Base-by-base conservation (phyloP, 768 basidiomycete species). In the Boletus sp. region DNA sequence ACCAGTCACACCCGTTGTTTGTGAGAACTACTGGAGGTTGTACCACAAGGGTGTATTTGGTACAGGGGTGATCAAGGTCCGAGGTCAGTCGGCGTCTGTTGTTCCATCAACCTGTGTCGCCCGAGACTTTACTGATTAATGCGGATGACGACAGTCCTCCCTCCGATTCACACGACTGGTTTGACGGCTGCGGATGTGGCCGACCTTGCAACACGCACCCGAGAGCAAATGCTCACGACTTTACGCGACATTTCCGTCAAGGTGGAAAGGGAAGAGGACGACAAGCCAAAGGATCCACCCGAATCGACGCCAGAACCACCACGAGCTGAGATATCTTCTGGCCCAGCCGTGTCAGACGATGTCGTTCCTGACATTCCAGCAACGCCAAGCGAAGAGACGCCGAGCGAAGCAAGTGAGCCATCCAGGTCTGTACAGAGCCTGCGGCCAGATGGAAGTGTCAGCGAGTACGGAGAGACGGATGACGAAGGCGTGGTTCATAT, bases 1-100 rank as follows among this genome's bases (percentile, higher is more conserved):
- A 43, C 96, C 97, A 7, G 87, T 99, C 64, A 81, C 91, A 30
- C 96, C 97, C 7, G 81, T 99, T 48, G 87, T 98, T 3, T 84
- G 85, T 48, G 93, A 98, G 75, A 98, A 98, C 70, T 99, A 98
- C 69, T 90, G 90, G 81, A 74, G 82, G 57, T 61, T 96, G 43
- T 98, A 97, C 70, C 84, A 83, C 65, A 80, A 84, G 57, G 87
- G 87, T 34, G 74, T 84, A 19, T 90, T 98, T 58, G 84, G 85
- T 37, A 71, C 77, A 25, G 96, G 96, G 0, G 80, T 77, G 10
- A 76, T 98, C 57, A 90, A 82, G 66, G 79, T 98, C 59, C 84
- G 83, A 79, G 91, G 97, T 70, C 11, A 57, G 71, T 68, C 17
- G 33, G 21, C 11, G 23, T 41, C 25, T 27, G 32, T 35, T 23